Base-by-base conservation (phyloP, 495 filamentous ascomycete species). In the Penicillium flavigenum region DNA sequence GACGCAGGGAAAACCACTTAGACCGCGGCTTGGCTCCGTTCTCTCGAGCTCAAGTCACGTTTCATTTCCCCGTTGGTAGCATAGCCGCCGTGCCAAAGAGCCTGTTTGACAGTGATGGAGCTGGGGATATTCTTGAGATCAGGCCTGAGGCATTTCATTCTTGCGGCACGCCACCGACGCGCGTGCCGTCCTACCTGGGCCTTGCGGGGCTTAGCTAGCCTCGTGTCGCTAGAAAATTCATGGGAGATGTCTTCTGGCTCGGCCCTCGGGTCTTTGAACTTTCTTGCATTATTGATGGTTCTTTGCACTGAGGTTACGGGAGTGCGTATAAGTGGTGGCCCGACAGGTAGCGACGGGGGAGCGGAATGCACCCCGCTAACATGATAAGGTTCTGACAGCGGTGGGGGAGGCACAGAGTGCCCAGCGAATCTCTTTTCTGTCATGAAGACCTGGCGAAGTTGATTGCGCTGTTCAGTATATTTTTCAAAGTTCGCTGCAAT, bases 401-500 rank as follows among this genome's bases (percentile, higher is more conserved):
- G 63, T 6, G 52, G 59, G 2, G 53, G 34, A 52, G 60, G 57
- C 39, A 44, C 46, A 39, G 63, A 67, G 47, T 74, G 55, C 26
- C 63, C 56, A 54, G 67, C 75, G 32, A 82, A 79, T 46, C 70
- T 63, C 17, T 61, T 41, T 16, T 72, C 59, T 0, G 56, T 68
- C 39, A 82, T 67, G 32, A 71, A 85, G 5, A 85, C 66, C 27
- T 69, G 53, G 17, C 71, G 71, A 31, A 86, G 61, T 36, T 72
- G 79, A 10, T 74, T 65, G 26, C 90, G 79, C 61, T 91, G 87
- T n/a, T 75, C 65, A 8, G 76, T 69, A 57, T 92, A 91, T 29
- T 79, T 80, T 1, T 79, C 78, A 64, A 92, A 95, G 62, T 91
- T 83, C 8, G 87, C 90, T 0, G 75, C 87, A 51, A 93, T 73